Conservation (phyloP, 768 basidiomycete species). For the Melanogaster broomeanus region DNA sequence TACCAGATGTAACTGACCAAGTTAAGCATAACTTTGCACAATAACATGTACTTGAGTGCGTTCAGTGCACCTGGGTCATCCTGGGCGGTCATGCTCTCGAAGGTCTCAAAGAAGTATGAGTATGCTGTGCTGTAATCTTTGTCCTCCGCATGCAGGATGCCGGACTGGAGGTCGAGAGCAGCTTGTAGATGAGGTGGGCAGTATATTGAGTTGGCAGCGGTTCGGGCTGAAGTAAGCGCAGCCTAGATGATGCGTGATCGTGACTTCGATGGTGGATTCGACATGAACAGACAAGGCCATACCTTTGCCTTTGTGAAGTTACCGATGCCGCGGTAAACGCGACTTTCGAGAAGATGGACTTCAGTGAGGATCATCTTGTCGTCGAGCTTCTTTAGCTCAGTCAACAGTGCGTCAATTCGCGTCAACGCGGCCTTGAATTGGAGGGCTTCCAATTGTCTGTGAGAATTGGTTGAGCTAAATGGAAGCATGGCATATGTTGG, state of each 20-base stretch:
- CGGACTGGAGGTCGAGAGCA: conserved; percentile 65
- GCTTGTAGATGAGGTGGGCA: conserved; percentile 73
- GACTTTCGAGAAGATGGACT: conserved; percentile 90
- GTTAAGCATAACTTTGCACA: conserved; percentile 98
- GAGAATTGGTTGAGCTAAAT: conserved; percentile 6
- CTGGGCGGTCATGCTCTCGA: conserved; percentile 82
- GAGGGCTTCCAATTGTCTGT: conserved; percentile 70
- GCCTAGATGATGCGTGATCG: conserved; percentile 46
- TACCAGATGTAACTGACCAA: conserved; percentile 54
- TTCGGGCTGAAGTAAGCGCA: conserved; percentile 85
- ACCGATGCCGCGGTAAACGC: conserved; percentile 86
- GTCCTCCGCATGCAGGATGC: conserved; percentile 93
- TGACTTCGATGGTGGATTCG: neutral
- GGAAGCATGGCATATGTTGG: neutral
- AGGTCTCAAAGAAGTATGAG: conserved; percentile 96
- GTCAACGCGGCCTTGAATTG: conserved; percentile 78
- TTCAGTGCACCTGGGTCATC: conserved; percentile 75
- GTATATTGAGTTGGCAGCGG: conserved; percentile 95
- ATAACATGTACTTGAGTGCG: conserved; percentile 95
- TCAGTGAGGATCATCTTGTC: conserved; percentile 99
- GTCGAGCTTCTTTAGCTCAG: conserved; percentile 89
- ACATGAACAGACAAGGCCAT: conserved; percentile 9
- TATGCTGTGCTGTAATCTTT: conserved; percentile 98
- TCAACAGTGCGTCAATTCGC: conserved; percentile 84
- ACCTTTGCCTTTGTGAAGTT: conserved; percentile 93